These are phyloP conservation scores for Rhodofomes roseus DNA, from an alignment of 1,284 basidiomycete genomes.

Conservation along the genomic window DNA sequence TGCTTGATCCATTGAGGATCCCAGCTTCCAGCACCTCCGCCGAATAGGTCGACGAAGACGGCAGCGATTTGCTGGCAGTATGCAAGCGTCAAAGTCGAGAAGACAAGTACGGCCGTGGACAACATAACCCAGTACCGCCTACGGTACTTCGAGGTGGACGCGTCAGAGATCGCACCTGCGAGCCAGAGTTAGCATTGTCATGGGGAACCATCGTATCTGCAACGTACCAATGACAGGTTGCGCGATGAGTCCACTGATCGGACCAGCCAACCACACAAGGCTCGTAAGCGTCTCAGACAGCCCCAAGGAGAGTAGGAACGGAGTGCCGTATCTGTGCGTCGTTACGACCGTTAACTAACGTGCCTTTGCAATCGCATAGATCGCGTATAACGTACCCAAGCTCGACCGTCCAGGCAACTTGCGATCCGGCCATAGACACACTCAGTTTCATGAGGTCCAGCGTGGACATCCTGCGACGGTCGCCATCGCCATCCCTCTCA, in stretches of 20 bases:
- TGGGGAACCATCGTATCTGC: background rate
- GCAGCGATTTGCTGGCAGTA: conserved; percentile 78
- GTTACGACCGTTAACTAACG: background rate
- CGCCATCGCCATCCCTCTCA: conserved; percentile 9
- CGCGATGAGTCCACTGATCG: conserved; percentile 89
- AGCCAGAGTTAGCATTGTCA: background rate
- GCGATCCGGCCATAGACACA: conserved; percentile 87
- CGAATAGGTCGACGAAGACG: conserved; percentile 76
- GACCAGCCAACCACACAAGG: conserved; percentile 96
- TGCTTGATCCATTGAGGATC: conserved; percentile 70
- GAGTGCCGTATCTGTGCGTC: conserved; percentile 80
- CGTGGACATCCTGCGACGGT: conserved; percentile 47
- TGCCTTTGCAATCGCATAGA: background rate
- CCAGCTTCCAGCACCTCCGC: conserved; percentile 84
- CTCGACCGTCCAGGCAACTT: conserved; percentile 91
- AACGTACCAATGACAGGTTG: conserved; percentile 88
- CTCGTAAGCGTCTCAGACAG: conserved; percentile 89
- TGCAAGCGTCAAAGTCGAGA: conserved; percentile 76
- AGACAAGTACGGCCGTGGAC: conserved; percentile 72
- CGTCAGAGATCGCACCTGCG: conserved; percentile 88
- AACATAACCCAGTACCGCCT: conserved; percentile 87
- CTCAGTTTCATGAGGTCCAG: conserved; percentile 75
- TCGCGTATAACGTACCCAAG: conserved; percentile 54
- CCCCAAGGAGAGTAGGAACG: conserved; percentile 87
- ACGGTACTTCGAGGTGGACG: conserved; percentile 84